A percentile compares a stretch with the other conserved stretches of the same genome.
These are phyloP conservation scores for Coniferiporia weirii DNA, from an alignment of 1,284 basidiomycete species.

Conservation along the genomic window DNA sequence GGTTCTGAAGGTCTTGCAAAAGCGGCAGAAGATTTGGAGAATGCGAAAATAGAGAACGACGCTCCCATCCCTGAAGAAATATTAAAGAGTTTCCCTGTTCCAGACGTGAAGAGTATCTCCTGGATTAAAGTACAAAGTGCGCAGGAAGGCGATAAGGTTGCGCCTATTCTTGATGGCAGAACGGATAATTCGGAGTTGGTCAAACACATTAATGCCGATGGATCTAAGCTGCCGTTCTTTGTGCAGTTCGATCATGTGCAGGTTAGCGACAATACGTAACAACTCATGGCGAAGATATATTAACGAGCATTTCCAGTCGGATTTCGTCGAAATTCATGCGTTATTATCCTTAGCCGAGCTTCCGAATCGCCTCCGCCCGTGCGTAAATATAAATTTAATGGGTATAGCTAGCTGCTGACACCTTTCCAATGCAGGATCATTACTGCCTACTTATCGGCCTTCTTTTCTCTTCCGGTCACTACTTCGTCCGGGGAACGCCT, in stretches of 20 bases:
- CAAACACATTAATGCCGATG: conserved; percentile 69
- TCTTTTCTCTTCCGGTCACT: conserved; percentile 87
- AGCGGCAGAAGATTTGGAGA: conserved; percentile 66
- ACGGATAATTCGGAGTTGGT: conserved; percentile 41
- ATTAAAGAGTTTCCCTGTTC: conserved; percentile 81
- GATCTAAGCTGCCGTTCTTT: conserved; percentile 74
- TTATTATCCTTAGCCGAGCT: conserved; percentile 73
- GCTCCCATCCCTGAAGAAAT: conserved; percentile 77
- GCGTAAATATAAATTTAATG: conserved; percentile 28
- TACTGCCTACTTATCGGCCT: conserved; percentile 77
- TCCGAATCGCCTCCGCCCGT: conserved; percentile 74
- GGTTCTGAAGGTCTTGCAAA: conserved; percentile 80
- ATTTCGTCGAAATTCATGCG: conserved; percentile 83
- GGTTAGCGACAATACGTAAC: conserved; percentile 35
- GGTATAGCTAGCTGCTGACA: conserved; percentile 9
- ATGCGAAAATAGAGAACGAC: conserved; percentile 86
- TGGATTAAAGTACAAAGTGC: conserved; percentile 92
- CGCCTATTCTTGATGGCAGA: conserved; percentile 28
- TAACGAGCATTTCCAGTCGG: conserved; percentile 51
- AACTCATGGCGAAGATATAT: background rate
- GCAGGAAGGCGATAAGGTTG: conserved; percentile 54
- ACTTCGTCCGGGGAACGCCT: conserved; percentile 67
- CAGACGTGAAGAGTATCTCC: conserved; percentile 82
- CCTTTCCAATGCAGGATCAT: conserved; percentile 50
- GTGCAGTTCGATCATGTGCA: conserved; percentile 88